phyloP scores from a whole-genome alignment of 805 yeast genomes.

The Zygotorulaspora florentina region DNA sequence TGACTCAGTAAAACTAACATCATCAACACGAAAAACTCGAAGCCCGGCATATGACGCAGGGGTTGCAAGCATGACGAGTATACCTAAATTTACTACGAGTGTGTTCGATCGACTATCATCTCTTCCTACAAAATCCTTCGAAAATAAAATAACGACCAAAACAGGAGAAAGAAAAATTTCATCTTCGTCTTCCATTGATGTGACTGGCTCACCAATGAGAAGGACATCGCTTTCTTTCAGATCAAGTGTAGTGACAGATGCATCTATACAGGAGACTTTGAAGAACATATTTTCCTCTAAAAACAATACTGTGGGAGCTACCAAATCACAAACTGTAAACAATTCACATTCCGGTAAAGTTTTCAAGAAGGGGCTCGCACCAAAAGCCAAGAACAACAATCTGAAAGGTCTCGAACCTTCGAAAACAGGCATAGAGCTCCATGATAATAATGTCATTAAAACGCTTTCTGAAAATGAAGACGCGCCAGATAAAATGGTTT shows the following conservation, averaged over 20 bases:
- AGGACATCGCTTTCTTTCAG: slow-evolving; percentile 17
- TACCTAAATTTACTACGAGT: slow-evolving; percentile 11
- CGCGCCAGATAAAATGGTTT: too few species aligned
- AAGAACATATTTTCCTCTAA: slow-evolving; percentile 27
- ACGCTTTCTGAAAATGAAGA: too few species aligned
- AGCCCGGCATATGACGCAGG: slow-evolving; percentile 4
- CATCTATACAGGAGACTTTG: slow-evolving; percentile 28
- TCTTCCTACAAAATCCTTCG: slow-evolving; percentile 31
- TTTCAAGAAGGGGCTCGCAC: background rate
- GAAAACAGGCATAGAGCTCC: too few species aligned
- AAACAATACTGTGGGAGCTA: background rate
- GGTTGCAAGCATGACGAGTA: background rate
- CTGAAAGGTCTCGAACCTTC: background rate
- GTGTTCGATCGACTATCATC: slow-evolving; percentile 33
- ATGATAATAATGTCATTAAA: too few species aligned
- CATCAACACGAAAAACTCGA: slow-evolving; percentile 4
- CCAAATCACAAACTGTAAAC: background rate
- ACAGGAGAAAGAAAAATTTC: slow-evolving; percentile 8
- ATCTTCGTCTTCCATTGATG: slow-evolving; percentile 24
- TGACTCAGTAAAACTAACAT: background rate
- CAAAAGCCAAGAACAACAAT: background rate
- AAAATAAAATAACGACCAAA: slow-evolving; percentile 22
- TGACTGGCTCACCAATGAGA: slow-evolving; percentile 31
- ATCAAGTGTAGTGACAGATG: slow-evolving; percentile 14
- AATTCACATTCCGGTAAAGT: background rate